These are phyloP conservation scores for Pseudocercospora vitis DNA, from an alignment of 2,329 filamentous ascomycete species.

Conservation along the genomic window DNA sequence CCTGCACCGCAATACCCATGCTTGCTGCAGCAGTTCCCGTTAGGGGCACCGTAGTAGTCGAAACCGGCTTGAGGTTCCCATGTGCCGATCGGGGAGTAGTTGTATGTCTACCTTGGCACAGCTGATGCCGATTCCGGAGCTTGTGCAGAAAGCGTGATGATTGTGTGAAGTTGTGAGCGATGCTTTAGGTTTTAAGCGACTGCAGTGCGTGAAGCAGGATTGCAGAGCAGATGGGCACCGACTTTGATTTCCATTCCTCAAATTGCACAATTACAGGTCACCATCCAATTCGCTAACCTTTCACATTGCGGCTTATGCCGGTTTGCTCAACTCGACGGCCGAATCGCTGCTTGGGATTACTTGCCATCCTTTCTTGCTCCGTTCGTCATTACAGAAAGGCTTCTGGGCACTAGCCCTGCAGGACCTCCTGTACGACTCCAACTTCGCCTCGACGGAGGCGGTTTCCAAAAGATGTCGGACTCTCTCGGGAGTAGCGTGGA, in stretches of 20 bases:
- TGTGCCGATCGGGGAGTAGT: constrained; percentile 8
- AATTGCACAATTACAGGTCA: neutral
- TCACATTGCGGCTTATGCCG: too few relatives aligned
- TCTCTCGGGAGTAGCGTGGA: constrained; percentile 34
- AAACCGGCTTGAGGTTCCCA: constrained; percentile 11
- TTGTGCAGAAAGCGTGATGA: neutral
- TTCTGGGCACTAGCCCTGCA: constrained; percentile 22
- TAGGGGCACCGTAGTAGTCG: constrained; percentile 11
- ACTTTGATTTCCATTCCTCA: neutral
- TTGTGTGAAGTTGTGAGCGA: neutral
- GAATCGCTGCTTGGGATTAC: neutral
- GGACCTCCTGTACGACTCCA: constrained; percentile 17
- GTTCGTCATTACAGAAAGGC: constrained; percentile 22
- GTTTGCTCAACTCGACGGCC: neutral
- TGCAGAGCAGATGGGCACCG: neutral
- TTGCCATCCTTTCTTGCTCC: neutral
- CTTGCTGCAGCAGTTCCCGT: constrained; percentile 14
- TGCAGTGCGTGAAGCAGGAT: neutral
- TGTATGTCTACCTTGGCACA: neutral
- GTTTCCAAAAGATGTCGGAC: constrained; percentile 25
- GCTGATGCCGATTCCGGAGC: neutral
- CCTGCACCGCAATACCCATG: constrained; percentile 13
- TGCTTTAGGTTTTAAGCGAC: too few relatives aligned
- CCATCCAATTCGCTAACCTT: too few relatives aligned
- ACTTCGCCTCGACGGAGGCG: constrained; percentile 19